Base-by-base conservation (phyloP, 129 eudicot species). In the Lactuca sativa region DNA sequence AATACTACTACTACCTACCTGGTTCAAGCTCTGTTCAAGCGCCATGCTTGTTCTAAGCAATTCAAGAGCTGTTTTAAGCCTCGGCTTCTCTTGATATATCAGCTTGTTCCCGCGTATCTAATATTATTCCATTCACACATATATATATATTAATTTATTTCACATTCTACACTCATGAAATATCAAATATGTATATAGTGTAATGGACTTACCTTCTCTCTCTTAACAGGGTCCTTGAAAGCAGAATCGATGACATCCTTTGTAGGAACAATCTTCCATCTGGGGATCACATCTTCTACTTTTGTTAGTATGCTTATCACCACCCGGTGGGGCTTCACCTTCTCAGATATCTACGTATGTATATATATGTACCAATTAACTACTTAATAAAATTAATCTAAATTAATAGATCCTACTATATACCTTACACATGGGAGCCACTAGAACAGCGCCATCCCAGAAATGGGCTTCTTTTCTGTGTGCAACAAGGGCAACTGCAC, bases 391-490 rank as follows among this genome's bases (percentile, higher is more conserved):
- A 38, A 56, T 6, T 6, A 14, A 3, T 56, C 3, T 7, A 6
- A 15, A 18, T 14, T 15, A 47, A 10, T n/a, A 40, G 43, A 70
- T 4, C 9, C 15, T 53, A 15, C 9, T 74, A n/a, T n/a, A n/a
- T n/a, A 95, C 99, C 99, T 95, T 95, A 66, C 99, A 95, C 99
- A 95, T 90, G 31, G 99, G 99, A 34, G 97, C 97, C 14, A 89
- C 92, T 30, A 93, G 88, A 81, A 93, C 85, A 30, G 98, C 95
- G 32, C 98, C 97, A 67, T 90, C 93, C 93, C 97, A 90, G 76
- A 90, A 95, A 58, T 69, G 18, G 9, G 95, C 86, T 75, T 95
- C 89, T 66, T 80, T 93, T 74, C 64, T 90, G 84, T 87, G 97
- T 51, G 72, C 81, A 49, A 95, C 83, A 58, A 95, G 84, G 32